phyloP scores from a whole-genome alignment of 2,329 filamentous ascomycete species.

The Colletotrichum sojae region DNA sequence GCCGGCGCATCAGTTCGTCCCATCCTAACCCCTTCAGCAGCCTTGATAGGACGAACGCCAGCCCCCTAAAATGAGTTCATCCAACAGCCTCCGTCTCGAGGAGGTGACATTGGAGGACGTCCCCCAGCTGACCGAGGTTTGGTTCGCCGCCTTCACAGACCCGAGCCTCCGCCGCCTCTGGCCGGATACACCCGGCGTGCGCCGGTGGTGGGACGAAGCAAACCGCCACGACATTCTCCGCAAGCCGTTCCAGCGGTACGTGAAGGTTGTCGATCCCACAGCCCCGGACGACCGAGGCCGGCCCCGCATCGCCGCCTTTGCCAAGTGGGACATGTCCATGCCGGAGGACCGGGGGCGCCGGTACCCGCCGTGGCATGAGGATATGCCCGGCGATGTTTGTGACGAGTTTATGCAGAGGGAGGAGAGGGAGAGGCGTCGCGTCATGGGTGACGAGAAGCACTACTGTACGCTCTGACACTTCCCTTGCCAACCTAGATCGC shows the following conservation, averaged over 20 bases:
- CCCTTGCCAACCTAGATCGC: too few relatives aligned
- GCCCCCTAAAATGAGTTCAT: background rate
- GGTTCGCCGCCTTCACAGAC: constrained; percentile 38
- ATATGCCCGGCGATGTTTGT: constrained; percentile 22
- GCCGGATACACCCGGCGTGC: constrained; percentile 32
- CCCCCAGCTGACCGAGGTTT: constrained; percentile 30
- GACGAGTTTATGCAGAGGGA: constrained; percentile 17
- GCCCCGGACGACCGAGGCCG: background rate
- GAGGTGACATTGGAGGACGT: constrained; percentile 14
- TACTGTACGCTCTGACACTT: constrained; percentile 2
- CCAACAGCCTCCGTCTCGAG: background rate
- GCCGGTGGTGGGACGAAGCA: constrained; percentile 38
- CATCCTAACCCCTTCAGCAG: background rate
- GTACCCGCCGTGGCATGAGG: constrained; percentile 30
- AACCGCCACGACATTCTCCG: constrained; percentile 29
- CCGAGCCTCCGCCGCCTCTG: constrained; percentile 23
- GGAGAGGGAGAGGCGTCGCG: constrained; percentile 6
- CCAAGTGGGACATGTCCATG: constrained; percentile 37
- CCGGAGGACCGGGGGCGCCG: constrained; percentile 18
- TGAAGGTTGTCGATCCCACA: constrained; percentile 31
- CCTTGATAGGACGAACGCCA: background rate
- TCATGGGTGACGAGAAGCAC: constrained; percentile 26
- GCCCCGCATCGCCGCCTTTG: constrained; percentile 31
- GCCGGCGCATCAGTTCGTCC: too few relatives aligned
- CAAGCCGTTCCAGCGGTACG: constrained; percentile 30